Evolutionary conservation across 495 filamentous ascomycete genomes (phyloP), one percentile per base, ranked within the genome.

Genomic region (Neurospora terricola): DNA sequence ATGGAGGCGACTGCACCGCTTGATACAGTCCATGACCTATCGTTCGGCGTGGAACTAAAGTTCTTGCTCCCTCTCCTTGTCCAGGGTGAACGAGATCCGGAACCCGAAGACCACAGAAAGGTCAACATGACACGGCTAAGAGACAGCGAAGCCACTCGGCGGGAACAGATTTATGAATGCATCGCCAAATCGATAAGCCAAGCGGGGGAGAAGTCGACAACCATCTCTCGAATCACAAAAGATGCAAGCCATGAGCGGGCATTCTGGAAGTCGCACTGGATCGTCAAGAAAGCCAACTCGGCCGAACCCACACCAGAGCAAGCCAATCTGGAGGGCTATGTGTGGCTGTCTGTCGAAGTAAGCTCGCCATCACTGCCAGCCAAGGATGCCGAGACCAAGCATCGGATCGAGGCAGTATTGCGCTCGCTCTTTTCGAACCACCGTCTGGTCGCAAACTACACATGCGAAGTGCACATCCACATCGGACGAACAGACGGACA

Each of bases 251-350:
- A 76, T 9, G 78, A 81, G 72, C 59, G 70, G 27, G 68, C 78
- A 14, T 77, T 74, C 37, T 81, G 80, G 80, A 62, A 62, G 23
- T 75, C 78, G 18, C 54, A 72, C 48, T 81, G 80, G 80, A 79
- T 81, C 12, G 78, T 81, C 27, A 81, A 81, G 69, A 79, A 77
- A 62, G 78, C 80, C 3, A 78, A 79, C 70, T 81, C 80, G 39
- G 78, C 75, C 4, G 74, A 73, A 59, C 76, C 77, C 5, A 23
- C 71, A 30, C 71, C 71, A 7, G 73, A 73, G n/a, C 76, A 80
- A 69, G 62, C 37, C 68, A 11, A 40, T 4, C 38, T 66, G 21
- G 8, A 70, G 34, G 74, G 74, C 37, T 78, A 80, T 21, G 27
- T 72, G 12, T 80, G 78, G 78, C 77, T 79, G 11, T 68, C 80